phyloP scores from a whole-genome alignment of 1,284 basidiomycete species.

The Cryptococcus sp. region DNA sequence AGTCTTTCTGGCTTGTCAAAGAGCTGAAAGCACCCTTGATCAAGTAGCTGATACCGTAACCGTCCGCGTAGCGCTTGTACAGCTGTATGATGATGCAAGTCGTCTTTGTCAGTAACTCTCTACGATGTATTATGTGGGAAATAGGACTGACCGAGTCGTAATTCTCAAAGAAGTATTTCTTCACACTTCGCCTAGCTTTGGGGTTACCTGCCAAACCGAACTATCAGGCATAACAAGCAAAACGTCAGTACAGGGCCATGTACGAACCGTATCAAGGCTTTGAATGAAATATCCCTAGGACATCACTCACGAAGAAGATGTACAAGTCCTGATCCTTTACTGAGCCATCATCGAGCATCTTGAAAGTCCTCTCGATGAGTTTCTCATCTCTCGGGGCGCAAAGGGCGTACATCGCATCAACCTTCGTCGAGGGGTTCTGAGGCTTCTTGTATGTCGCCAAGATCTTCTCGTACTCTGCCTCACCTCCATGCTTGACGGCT shows the following conservation, averaged over 20 bases:
- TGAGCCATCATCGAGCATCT: slow-evolving; percentile 58
- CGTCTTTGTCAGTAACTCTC: slow-evolving; percentile 2
- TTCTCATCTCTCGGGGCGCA: slow-evolving; percentile 37
- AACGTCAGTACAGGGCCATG: neutral
- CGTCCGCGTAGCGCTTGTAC: slow-evolving; percentile 69
- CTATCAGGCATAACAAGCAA: slow-evolving; percentile 56
- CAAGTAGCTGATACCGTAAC: slow-evolving; percentile 58
- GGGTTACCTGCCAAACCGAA: slow-evolving; percentile 51
- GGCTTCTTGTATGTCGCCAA: slow-evolving; percentile 71
- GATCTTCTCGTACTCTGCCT: slow-evolving; percentile 73
- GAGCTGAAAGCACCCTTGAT: slow-evolving; percentile 61
- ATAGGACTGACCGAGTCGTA: slow-evolving; percentile 61
- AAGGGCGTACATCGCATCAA: slow-evolving; percentile 63
- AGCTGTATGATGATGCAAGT: slow-evolving; percentile 62
- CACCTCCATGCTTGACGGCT: slow-evolving; percentile 72
- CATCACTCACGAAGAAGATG: slow-evolving; percentile 52
- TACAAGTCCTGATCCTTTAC: slow-evolving; percentile 67
- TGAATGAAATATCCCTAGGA: neutral
- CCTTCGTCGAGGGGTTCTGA: slow-evolving; percentile 68
- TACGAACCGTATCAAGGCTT: neutral
- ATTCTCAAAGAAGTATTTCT: slow-evolving; percentile 60
- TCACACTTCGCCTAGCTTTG: slow-evolving; percentile 39
- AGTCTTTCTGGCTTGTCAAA: slow-evolving; percentile 48
- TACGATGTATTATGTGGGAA: too few relatives aligned
- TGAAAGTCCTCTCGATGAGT: slow-evolving; percentile 63